These are phyloP conservation scores for Phytophthora idaei DNA, from an alignment of 352 stramenopile genomes.

Conservation along the genomic window DNA sequence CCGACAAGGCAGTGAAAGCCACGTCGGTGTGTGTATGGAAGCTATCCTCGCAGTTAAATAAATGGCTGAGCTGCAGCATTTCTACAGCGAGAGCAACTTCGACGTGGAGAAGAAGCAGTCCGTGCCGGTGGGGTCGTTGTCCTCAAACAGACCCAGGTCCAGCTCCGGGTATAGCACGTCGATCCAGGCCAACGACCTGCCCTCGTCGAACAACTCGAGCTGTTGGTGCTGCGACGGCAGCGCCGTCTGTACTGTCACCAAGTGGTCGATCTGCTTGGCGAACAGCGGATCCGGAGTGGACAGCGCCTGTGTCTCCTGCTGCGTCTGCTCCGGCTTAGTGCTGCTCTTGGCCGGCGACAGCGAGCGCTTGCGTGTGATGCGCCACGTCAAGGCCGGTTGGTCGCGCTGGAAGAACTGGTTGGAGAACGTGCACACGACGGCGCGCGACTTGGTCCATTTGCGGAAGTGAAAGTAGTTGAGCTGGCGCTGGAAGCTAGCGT, in stretches of 20 bases:
- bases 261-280: conserved; percentile 20
- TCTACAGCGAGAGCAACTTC: conserved; percentile 13
- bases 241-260: conserved; percentile 17
- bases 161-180: conserved; percentile 73
- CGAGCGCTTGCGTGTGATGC: conserved; percentile 71
- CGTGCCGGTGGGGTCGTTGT: conserved; percentile 11
- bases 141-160: conserved; percentile 35
- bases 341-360: conserved; percentile 18
- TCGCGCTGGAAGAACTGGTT: conserved; percentile 71
- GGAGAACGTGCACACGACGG: conserved; percentile 78
- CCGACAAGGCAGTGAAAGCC: background rate
- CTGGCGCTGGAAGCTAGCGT: conserved; percentile 93
- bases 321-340: conserved; percentile 5
- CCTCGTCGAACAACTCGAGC: conserved; percentile 24
- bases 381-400: conserved; percentile 57
- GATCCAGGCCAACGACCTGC: conserved; percentile 56
- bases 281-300: conserved; percentile 11
- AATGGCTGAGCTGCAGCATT: background rate
- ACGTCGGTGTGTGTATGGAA: background rate
- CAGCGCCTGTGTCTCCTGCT: background rate
- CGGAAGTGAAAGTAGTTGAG: conserved; percentile 95
- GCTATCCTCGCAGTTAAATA: conserved; percentile 27
- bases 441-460: conserved; percentile 89
- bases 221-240: conserved; percentile 11
- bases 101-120: conserved; percentile 27